Conservation (phyloP, 1,284 basidiomycete genomes). For the Takashimella koratensis region DNA sequence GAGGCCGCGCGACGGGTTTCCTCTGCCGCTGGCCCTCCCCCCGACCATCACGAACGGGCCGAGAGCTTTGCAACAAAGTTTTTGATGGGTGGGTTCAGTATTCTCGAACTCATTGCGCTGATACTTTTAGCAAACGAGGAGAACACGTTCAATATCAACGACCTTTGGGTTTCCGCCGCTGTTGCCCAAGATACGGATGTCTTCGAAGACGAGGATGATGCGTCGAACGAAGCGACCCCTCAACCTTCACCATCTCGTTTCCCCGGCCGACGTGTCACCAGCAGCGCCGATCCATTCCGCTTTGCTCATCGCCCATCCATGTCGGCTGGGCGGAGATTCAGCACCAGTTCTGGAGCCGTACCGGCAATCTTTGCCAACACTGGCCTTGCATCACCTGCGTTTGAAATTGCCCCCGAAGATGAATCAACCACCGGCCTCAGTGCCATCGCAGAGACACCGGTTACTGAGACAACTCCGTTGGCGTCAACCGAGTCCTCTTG, state of each 20-base stretch:
- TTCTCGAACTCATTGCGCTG: not conserved
- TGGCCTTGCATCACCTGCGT: constrained; percentile 32
- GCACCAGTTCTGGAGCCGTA: constrained; percentile 39
- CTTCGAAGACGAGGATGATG: constrained; percentile 48
- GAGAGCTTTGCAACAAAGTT: constrained; percentile 73
- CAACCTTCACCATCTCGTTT: constrained; percentile 4
- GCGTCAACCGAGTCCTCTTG: constrained; percentile 25
- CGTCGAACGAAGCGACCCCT: constrained; percentile 24
- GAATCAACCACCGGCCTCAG: constrained; percentile 21
- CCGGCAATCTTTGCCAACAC: constrained; percentile 49
- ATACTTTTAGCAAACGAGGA: constrained; percentile 46
- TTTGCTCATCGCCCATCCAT: constrained; percentile 21
- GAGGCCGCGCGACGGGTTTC: constrained; percentile 45
- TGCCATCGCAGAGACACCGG: constrained; percentile 39
- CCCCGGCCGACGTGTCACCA: constrained; percentile 5
- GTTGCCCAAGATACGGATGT: constrained; percentile 50
- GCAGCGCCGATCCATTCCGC: constrained; percentile 7
- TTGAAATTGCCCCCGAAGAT: not conserved
- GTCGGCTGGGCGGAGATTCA: constrained; percentile 35
- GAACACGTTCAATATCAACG: constrained; percentile 50
- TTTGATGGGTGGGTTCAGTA: constrained; percentile 56
- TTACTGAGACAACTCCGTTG: constrained; percentile 7
- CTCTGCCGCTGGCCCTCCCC: constrained; percentile 22
- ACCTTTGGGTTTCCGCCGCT: constrained; percentile 50
- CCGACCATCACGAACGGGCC: constrained; percentile 23